Base-by-base conservation (phyloP, 176 grass and related monocot genomes). In the Areca catechu region DNA sequence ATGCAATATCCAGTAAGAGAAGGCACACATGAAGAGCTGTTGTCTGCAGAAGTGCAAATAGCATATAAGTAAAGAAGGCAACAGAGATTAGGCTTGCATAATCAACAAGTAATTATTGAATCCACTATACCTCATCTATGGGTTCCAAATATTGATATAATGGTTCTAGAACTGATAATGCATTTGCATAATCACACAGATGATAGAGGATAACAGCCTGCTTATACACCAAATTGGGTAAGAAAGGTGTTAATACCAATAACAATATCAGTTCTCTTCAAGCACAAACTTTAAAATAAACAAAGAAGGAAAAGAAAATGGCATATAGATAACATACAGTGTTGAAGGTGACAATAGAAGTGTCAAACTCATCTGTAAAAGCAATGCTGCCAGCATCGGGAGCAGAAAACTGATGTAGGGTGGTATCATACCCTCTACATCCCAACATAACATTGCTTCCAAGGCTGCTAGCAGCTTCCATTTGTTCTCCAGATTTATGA, bases 151-250 rank as follows among this genome's bases (percentile, higher is more conserved):
- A 86, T 72, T 77, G 70, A 61, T 81, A 95, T 56, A 95, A 74
- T 51, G 76, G 73, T 63, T 89, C 74, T 60, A 95, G 66, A 76
- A 83, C 69, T 37, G 86, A 79, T 23, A 86, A 54, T 48, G 90
- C 75, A 34, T 85, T 62, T 55, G 50, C 79, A 57, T 83, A 95
- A 61, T 95, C 82, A 73, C 81, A 86, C 50, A 89, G 66, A 75
- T 89, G 86, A 71, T 86, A 86, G 60, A 95, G 82, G 62, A 95
- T 62, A 29, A 83, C 76, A 62, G 90, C 90, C 90, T 95, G 79
- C 54, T 80, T 69, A 73, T 53, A 18, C 34, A 43, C 34, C 1
- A 43, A 43, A 57, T 68, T 59, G 19, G 28, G 50, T 54, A 43
- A 43, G 34, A 43, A 56, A 73, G 20, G 2, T 80, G 20, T 47